Evolutionary conservation across 2,329 filamentous ascomycete genomes (phyloP).

Genomic region (Pseudogymnoascus sp.): DNA sequence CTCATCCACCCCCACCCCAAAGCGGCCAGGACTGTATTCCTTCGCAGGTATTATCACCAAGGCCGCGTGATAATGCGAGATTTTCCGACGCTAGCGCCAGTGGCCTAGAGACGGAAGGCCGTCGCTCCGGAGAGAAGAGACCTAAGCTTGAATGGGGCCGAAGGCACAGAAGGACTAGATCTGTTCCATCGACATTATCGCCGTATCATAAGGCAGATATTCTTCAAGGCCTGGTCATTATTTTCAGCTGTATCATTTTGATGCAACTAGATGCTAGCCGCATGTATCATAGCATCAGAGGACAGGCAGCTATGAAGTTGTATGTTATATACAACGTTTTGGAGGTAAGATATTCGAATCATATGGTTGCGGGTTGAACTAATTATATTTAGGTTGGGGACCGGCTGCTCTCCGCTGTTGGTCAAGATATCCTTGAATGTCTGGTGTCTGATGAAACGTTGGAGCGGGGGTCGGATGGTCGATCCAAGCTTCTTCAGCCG

Average conservation of each 20-base stretch:
- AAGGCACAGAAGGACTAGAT: conserved; percentile 68
- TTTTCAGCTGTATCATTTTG: conserved; percentile 74
- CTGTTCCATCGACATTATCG: conserved; percentile 74
- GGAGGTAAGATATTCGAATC: conserved; percentile 46
- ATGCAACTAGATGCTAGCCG: conserved; percentile 91
- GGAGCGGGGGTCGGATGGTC: conserved; percentile 76
- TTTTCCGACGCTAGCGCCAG: neutral
- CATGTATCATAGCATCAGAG: conserved; percentile 97
- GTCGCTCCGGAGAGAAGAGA: conserved; percentile 19
- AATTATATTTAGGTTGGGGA: conserved; percentile 85
- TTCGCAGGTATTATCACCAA: conserved; percentile 1
- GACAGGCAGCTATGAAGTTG: conserved; percentile 92
- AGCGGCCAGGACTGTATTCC: neutral
- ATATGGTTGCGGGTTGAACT: neutral
- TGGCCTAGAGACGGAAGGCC: conserved; percentile 19
- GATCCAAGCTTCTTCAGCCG: conserved; percentile 82
- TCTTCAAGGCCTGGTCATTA: conserved; percentile 79
- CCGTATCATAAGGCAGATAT: conserved; percentile 93
- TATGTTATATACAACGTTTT: conserved; percentile 99
- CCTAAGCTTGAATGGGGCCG: conserved; percentile 26
- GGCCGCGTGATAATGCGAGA: neutral
- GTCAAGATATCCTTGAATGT: conserved; percentile 93
- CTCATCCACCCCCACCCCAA: neutral
- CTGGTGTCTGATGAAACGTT: conserved; percentile 89
- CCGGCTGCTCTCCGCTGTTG: conserved; percentile 79